Evolutionary conservation across 2,329 filamentous ascomycete genomes (phyloP).

Genomic region (Neurospora sp.): DNA sequence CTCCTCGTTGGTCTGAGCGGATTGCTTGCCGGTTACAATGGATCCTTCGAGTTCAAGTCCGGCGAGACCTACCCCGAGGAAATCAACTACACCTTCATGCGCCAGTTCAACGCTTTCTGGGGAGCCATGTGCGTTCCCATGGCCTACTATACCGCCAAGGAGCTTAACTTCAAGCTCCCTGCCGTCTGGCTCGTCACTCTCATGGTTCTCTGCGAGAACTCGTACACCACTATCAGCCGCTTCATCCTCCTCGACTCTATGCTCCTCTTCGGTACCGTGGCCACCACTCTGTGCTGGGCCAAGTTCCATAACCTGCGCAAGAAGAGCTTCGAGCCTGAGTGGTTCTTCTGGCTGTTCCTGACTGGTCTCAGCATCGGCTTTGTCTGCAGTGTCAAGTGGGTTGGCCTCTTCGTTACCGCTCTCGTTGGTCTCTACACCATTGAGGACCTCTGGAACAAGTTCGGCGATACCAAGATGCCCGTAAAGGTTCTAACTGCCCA

Average conservation of each 20-base stretch:
- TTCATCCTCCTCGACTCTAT: slow-evolving; percentile 98
- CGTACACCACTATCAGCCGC: slow-evolving; percentile 95
- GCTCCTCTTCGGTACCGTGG: slow-evolving; percentile 97
- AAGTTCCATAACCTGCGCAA: slow-evolving; percentile 86
- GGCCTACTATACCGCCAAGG: slow-evolving; percentile 89
- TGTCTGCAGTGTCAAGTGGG: slow-evolving; percentile 97
- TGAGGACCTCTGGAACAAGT: slow-evolving; percentile 97
- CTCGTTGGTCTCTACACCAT: slow-evolving; percentile 91
- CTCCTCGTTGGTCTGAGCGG: slow-evolving; percentile 96
- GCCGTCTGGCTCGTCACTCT: slow-evolving; percentile 91
- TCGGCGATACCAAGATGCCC: slow-evolving; percentile 87
- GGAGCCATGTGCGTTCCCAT: slow-evolving; percentile 86
- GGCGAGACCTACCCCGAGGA: slow-evolving; percentile 91
- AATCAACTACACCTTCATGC: slow-evolving; percentile 97
- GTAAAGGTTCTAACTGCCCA: slow-evolving; percentile 67
- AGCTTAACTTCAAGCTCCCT: slow-evolving; percentile 75
- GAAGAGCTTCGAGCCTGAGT: slow-evolving; percentile 79
- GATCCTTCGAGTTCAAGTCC: slow-evolving; percentile 98
- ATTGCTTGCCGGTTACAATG: slow-evolving; percentile 95
- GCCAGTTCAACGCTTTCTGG: slow-evolving; percentile 91
- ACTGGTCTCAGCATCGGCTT: slow-evolving; percentile 94
- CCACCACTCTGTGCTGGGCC: slow-evolving; percentile 92
- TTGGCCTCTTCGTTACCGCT: slow-evolving; percentile 90
- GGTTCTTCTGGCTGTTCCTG: slow-evolving; percentile 90
- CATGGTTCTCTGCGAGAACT: slow-evolving; percentile 98